Conservation (phyloP, 2,329 filamentous ascomycete genomes). For the Dactylonectria estremocensis region DNA sequence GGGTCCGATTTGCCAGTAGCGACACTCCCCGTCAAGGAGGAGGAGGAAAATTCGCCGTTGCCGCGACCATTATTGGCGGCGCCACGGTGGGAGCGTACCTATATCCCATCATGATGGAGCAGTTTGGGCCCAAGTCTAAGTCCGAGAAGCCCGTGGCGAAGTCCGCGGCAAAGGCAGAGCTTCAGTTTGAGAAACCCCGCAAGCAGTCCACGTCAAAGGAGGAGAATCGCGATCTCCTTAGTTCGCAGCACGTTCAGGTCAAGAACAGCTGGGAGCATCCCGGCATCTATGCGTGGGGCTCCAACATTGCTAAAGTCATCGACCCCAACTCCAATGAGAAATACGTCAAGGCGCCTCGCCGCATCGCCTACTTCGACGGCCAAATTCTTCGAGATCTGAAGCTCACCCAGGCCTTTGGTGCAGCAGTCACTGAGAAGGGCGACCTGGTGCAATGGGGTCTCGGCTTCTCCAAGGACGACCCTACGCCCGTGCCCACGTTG, state of each 20-base stretch:
- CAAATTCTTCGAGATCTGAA: constrained; percentile 90
- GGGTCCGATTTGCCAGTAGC: constrained; percentile 50
- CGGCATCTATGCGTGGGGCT: constrained; percentile 95
- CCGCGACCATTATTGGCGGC: constrained; percentile 55
- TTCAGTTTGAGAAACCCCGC: constrained; percentile 79
- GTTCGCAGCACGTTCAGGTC: constrained; percentile 89
- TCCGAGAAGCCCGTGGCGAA: constrained; percentile 28
- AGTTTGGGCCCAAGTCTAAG: constrained; percentile 41
- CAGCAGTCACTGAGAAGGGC: constrained; percentile 88
- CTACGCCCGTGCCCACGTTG: constrained; percentile 79
- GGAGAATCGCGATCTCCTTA: constrained; percentile 82
- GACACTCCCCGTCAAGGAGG: constrained; percentile 39
- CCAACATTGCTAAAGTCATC: constrained; percentile 87
- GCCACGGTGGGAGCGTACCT: constrained; percentile 58
- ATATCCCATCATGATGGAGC: constrained; percentile 54
- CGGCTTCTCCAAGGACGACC: constrained; percentile 77
- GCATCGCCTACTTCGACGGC: constrained; percentile 87
- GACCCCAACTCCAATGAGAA: constrained; percentile 85
- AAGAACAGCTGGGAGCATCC: constrained; percentile 86
- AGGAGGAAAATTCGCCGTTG: constrained; percentile 50
- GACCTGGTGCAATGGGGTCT: constrained; percentile 94
- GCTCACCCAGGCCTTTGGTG: constrained; percentile 85
- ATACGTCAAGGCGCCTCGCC: constrained; percentile 83
- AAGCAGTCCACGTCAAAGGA: constrained; percentile 74
- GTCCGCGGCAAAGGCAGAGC: constrained; percentile 60